Evolutionary conservation across 306 rosid species (phyloP).

Genomic region (Vicia sativa): DNA sequence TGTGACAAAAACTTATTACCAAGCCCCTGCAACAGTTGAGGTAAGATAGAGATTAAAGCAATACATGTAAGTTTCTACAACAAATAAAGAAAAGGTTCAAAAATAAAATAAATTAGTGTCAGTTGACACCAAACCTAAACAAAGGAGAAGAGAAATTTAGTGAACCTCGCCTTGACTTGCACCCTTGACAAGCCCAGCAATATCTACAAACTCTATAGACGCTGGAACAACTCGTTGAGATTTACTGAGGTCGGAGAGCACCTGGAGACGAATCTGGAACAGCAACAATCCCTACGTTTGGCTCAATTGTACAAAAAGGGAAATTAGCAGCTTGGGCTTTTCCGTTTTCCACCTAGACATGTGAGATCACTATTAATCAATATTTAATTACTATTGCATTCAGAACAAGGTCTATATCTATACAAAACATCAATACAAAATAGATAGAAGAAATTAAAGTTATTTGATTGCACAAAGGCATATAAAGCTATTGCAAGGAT

Average conservation of each 20-base stretch:
- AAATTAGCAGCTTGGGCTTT: constrained; percentile 99
- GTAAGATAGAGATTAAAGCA: constrained; percentile 28
- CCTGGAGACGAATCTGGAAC: constrained; percentile 94
- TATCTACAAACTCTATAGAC: constrained; percentile 92
- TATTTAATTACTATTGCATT: constrained; percentile 20
- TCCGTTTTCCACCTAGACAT: constrained; percentile 89
- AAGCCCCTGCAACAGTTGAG: constrained; percentile 70
- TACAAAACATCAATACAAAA: constrained; percentile 15
- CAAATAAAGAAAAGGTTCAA: neutral
- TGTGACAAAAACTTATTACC: constrained; percentile 94
- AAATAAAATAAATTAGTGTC: constrained; percentile 1
- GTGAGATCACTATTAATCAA: constrained; percentile 35
- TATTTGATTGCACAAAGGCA: neutral
- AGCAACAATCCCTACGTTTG: constrained; percentile 96
- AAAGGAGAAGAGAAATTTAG: constrained; percentile 26
- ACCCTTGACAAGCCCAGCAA: constrained; percentile 97
- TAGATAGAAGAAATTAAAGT: constrained; percentile 15
- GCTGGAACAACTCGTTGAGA: constrained; percentile 88
- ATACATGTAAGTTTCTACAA: constrained; percentile 16
- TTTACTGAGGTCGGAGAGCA: constrained; percentile 91
- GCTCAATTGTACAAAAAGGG: constrained; percentile 98
- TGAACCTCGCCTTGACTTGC: constrained; percentile 97
- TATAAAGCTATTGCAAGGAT: constrained; percentile 10
- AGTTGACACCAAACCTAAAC: constrained; percentile 26
- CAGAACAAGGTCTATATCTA: constrained; percentile 24